Evolutionary conservation across 192 early-diverging fungal genomes (phyloP).

Genomic region (Backusella parvicylindrica): DNA sequence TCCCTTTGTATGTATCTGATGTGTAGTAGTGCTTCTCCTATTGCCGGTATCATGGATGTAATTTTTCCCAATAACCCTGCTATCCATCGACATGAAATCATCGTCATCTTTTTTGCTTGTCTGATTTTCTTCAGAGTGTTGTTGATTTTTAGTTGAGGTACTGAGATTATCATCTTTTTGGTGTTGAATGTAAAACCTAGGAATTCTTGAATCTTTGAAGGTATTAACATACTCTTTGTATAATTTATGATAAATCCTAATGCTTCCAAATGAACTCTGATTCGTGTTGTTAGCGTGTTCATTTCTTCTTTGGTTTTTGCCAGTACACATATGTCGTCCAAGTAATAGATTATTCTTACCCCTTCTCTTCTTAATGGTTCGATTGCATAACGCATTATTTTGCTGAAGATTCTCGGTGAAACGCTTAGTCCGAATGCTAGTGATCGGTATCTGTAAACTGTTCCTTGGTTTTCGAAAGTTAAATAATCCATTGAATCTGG

Average conservation of each 20-base stretch:
- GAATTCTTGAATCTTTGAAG: not conserved
- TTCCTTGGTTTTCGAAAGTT: not conserved
- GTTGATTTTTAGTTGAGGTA: not conserved
- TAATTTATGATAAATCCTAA: not conserved
- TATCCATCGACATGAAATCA: not conserved
- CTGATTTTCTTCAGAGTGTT: not conserved
- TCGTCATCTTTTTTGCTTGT: not conserved
- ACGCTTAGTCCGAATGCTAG: slow-evolving; percentile 9
- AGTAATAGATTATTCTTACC: slow-evolving; percentile 7
- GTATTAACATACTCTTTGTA: not conserved
- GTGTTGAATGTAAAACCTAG: slow-evolving; percentile 12
- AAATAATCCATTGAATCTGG: not conserved
- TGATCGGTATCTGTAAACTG: slow-evolving; percentile 1
- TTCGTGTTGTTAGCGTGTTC: not conserved
- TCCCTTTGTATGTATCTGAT: no score
- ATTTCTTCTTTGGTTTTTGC: not conserved
- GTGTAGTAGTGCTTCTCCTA: no score
- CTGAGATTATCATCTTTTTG: not conserved
- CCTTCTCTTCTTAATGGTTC: slow-evolving; percentile 6
- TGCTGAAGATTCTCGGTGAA: slow-evolving; percentile 9
- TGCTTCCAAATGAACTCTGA: not conserved
- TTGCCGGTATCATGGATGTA: no score
- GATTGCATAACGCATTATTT: slow-evolving; percentile 6
- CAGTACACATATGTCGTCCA: slow-evolving; percentile 12
- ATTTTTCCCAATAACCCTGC: not conserved